A percentile compares a stretch with the other conserved stretches of the same genome.
phyloP scores from a whole-genome alignment of 1,284 basidiomycete genomes.

The Omphalotus olearius region DNA sequence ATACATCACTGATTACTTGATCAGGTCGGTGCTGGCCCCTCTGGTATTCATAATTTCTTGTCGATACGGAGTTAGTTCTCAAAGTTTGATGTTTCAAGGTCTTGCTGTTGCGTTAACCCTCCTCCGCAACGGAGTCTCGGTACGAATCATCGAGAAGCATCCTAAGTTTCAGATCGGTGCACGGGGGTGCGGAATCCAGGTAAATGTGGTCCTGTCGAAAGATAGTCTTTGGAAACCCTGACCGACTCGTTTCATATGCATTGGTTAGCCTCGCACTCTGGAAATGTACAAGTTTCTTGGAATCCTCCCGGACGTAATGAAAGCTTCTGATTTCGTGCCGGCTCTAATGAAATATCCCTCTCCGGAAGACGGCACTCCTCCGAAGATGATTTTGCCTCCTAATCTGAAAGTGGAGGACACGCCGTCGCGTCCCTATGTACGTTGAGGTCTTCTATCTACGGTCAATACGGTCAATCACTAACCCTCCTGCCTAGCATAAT shows the following conservation, averaged over 20 bases:
- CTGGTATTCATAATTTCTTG: neutral
- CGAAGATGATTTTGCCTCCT: neutral
- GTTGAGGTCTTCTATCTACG: neutral
- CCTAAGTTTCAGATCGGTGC: slow-evolving; percentile 14
- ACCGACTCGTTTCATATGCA: no score
- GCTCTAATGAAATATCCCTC: neutral
- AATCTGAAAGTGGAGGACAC: neutral
- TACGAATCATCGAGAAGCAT: slow-evolving; percentile 18
- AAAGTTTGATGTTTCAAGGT: slow-evolving; percentile 19
- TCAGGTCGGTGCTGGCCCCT: neutral
- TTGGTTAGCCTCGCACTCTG: slow-evolving; percentile 11
- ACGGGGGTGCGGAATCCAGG: slow-evolving; percentile 15
- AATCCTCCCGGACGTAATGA: slow-evolving; percentile 8
- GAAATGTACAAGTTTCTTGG: slow-evolving; percentile 13
- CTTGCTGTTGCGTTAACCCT: slow-evolving; percentile 16
- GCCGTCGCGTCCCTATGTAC: neutral
- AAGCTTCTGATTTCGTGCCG: slow-evolving; percentile 6
- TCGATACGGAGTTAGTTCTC: neutral
- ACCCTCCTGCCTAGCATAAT: neutral
- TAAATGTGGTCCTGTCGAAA: neutral
- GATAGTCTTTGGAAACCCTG: no score
- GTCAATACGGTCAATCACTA: neutral
- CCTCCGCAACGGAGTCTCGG: slow-evolving; percentile 15
- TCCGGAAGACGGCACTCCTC: neutral
- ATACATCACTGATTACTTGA: neutral